Evolutionary conservation across 257 asterid genomes (phyloP).

Genomic region (Ligustrum vulgare): DNA sequence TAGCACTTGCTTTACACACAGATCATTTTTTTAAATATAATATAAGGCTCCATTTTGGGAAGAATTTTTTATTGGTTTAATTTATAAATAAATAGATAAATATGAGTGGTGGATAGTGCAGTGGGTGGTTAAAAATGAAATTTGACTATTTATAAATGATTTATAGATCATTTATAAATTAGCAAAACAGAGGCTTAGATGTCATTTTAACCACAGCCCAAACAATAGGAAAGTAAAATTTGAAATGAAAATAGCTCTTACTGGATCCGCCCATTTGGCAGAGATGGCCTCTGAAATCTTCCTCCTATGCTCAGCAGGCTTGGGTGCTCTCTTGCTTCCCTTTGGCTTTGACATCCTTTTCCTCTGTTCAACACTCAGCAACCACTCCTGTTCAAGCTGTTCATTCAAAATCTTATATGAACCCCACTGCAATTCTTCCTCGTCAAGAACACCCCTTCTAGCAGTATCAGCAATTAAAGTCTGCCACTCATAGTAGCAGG

Average conservation of each 20-base stretch:
- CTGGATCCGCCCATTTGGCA: slow-evolving; percentile 98
- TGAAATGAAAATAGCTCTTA: slow-evolving; percentile 29
- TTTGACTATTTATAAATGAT: no score
- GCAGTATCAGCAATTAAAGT: slow-evolving; percentile 75
- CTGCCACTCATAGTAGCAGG: slow-evolving; percentile 78
- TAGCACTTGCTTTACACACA: not conserved
- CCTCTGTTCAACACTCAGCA: slow-evolving; percentile 62
- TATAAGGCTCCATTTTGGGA: not conserved
- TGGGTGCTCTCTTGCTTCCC: slow-evolving; percentile 90
- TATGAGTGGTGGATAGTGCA: no score
- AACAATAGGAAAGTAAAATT: not conserved
- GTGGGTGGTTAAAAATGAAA: no score
- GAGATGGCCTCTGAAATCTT: slow-evolving; percentile 85
- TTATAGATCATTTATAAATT: no score
- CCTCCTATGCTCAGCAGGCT: slow-evolving; percentile 85
- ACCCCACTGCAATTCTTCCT: slow-evolving; percentile 82
- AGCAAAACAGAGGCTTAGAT: not conserved
- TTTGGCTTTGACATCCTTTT: slow-evolving; percentile 45
- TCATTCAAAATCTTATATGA: slow-evolving; percentile 56
- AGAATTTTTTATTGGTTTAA: no score
- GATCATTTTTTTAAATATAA: not conserved
- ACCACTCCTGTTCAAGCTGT: slow-evolving; percentile 68
- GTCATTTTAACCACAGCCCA: not conserved
- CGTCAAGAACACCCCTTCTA: slow-evolving; percentile 61
- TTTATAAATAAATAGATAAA: no score